These are phyloP conservation scores for Ophiostoma ulmi DNA, from an alignment of 2,329 filamentous ascomycete genomes.

Conservation along the genomic window DNA sequence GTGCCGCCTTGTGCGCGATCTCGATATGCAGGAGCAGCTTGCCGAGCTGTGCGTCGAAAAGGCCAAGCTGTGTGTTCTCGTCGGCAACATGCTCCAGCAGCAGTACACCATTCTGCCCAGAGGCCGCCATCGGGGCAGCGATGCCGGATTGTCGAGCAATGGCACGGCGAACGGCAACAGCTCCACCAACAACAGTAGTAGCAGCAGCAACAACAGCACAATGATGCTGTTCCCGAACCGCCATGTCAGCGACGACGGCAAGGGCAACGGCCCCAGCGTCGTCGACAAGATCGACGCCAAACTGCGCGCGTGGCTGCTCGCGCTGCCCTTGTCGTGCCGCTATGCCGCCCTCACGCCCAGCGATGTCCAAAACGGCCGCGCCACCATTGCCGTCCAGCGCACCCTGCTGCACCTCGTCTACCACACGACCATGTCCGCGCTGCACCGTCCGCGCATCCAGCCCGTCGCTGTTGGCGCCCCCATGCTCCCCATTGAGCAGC, in stretches of 20 bases:
- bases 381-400: conserved; percentile 63
- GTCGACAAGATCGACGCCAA: conserved; percentile 75
- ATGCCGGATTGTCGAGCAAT: neutral
- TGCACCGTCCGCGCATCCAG: conserved; percentile 86
- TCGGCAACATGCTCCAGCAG: conserved; percentile 81
- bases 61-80: conserved; percentile 80
- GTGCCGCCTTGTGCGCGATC: conserved; percentile 66
- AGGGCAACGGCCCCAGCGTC: conserved; percentile 51
- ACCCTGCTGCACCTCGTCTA: conserved; percentile 92
- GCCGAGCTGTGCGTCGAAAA: conserved; percentile 89
- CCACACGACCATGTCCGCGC: conserved; percentile 81
- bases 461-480: conserved; percentile 59
- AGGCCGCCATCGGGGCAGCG: conserved; percentile 59
- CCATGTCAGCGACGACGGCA: conserved; percentile 59
- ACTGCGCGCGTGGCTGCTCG: conserved; percentile 69
- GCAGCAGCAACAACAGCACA: conserved; percentile 60
- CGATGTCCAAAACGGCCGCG: conserved; percentile 56
- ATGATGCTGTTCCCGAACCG: conserved; percentile 94
- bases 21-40: conserved; percentile 68
- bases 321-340: conserved; percentile 65
- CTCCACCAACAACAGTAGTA: conserved; percentile 1
- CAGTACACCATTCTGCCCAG: conserved; percentile 90
- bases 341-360: conserved; percentile 54
- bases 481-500: conserved; percentile 55
- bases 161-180: neutral